A percentile compares a stretch with the other conserved stretches of the same genome.
phyloP scores from a whole-genome alignment of 306 rosid species.

The Oemleria cerasiformis region DNA sequence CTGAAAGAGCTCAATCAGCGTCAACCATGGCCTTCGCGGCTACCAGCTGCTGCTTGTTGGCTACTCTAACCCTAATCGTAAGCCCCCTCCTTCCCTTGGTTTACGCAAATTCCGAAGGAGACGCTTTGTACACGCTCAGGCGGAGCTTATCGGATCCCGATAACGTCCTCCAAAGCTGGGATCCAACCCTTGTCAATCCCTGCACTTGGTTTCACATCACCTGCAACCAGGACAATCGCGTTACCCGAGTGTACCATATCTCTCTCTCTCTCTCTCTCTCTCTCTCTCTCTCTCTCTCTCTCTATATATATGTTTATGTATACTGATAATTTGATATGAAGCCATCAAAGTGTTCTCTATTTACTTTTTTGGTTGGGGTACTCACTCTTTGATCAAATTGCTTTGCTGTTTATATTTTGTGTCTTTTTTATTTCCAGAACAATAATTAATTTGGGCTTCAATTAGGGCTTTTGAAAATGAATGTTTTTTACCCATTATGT shows the following conservation, averaged over 20 bases:
- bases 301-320: neutral
- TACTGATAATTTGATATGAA: no score
- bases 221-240: slow-evolving; percentile 85
- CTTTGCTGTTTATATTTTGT: neutral
- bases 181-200: slow-evolving; percentile 91
- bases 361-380: neutral
- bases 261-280: slow-evolving; percentile 9
- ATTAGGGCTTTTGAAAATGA: neutral
- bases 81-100: slow-evolving; percentile 41
- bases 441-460: neutral
- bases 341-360: no score
- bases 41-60: slow-evolving; percentile 5
- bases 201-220: slow-evolving; percentile 99
- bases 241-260: slow-evolving; percentile 72
- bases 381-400: neutral
- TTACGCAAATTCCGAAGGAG: slow-evolving; percentile 76
- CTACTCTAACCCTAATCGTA: slow-evolving; percentile 27
- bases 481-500: neutral
- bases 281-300: neutral
- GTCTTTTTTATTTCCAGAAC: neutral
- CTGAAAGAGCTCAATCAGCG: neutral
- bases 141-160: slow-evolving; percentile 80
- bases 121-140: slow-evolving; percentile 74
- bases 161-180: slow-evolving; percentile 96
- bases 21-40: slow-evolving; percentile 40